These are phyloP conservation scores for Clitopilus hobsonii DNA, from an alignment of 768 basidiomycete species.

Conservation along the genomic window DNA sequence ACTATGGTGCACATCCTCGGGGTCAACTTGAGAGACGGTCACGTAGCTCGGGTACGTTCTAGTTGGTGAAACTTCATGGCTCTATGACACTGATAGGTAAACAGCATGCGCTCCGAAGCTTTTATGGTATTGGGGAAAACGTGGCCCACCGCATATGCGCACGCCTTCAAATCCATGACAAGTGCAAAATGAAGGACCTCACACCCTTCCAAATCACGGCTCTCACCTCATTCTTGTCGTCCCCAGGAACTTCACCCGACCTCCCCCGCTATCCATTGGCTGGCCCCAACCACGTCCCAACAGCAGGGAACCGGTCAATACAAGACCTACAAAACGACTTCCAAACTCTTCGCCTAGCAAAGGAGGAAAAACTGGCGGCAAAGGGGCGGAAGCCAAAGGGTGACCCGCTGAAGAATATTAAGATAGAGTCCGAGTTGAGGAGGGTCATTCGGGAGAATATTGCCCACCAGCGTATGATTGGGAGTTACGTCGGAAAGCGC, in stretches of 20 bases:
- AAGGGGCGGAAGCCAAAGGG: slow-evolving; percentile 14
- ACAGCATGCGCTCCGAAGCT: slow-evolving; percentile 85
- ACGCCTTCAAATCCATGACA: slow-evolving; percentile 87
- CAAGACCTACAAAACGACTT: slow-evolving; percentile 38
- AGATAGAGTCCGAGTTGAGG: slow-evolving; percentile 84
- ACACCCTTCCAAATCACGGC: slow-evolving; percentile 85
- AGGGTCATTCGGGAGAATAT: slow-evolving; percentile 87
- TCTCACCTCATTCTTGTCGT: slow-evolving; percentile 91
- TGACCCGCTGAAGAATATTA: slow-evolving; percentile 71
- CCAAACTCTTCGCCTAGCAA: slow-evolving; percentile 21
- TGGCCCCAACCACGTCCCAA: slow-evolving; percentile 42
- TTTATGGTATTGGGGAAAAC: slow-evolving; percentile 82
- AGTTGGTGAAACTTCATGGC: slow-evolving; percentile 13
- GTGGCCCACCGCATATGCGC: slow-evolving; percentile 83
- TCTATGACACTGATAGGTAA: background rate
- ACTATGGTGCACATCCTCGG: slow-evolving; percentile 87
- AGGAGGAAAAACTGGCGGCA: slow-evolving; percentile 25
- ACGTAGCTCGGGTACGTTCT: slow-evolving; percentile 64
- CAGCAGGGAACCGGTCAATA: slow-evolving; percentile 33
- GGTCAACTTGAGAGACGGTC: slow-evolving; percentile 71
- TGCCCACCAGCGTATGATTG: slow-evolving; percentile 88
- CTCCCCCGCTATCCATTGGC: slow-evolving; percentile 69
- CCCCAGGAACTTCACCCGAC: slow-evolving; percentile 70
- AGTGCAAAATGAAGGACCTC: slow-evolving; percentile 74
- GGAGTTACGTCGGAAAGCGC: slow-evolving; percentile 87